Conservation (phyloP, 108 stramenopile species). For the Epithemia pelagica region DNA sequence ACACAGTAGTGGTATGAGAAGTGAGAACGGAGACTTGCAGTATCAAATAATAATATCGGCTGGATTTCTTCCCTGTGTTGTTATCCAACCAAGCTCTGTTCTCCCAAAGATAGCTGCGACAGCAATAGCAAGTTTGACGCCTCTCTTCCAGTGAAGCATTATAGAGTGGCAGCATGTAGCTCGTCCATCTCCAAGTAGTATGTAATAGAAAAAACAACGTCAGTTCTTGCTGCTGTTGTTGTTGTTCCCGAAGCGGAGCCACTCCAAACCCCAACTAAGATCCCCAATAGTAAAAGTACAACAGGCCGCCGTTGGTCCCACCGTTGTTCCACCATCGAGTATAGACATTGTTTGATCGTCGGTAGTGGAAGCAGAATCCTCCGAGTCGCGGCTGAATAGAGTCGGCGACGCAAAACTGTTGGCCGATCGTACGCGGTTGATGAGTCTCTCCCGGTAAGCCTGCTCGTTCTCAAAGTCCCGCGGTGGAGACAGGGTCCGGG, state of each 20-base stretch:
- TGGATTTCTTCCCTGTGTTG: too few relatives aligned
- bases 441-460: too few relatives aligned
- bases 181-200: too few relatives aligned
- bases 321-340: not conserved
- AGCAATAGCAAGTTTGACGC: too few relatives aligned
- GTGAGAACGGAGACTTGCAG: too few relatives aligned
- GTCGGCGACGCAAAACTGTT: not conserved
- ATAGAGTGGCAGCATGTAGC: too few relatives aligned
- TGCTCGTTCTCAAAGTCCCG: not conserved
- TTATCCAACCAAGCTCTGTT: too few relatives aligned
- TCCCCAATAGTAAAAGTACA: not conserved
- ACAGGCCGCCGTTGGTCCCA: not conserved
- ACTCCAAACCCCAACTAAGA: not conserved
- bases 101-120: too few relatives aligned
- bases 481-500: not conserved
- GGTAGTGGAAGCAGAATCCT: not conserved
- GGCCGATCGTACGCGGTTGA: not conserved
- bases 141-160: too few relatives aligned
- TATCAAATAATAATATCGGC: too few relatives aligned
- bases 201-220: too few relatives aligned
- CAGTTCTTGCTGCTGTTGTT: not conserved
- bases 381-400: not conserved
- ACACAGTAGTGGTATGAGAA: too few relatives aligned
- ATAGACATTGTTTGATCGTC: not conserved
- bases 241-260: not conserved